Percentiles rank a stretch among this genome's conserved stretches.
Evolutionary conservation across 2,329 filamentous ascomycete species (phyloP).

Genomic region (Ophiostoma tasmaniense): DNA sequence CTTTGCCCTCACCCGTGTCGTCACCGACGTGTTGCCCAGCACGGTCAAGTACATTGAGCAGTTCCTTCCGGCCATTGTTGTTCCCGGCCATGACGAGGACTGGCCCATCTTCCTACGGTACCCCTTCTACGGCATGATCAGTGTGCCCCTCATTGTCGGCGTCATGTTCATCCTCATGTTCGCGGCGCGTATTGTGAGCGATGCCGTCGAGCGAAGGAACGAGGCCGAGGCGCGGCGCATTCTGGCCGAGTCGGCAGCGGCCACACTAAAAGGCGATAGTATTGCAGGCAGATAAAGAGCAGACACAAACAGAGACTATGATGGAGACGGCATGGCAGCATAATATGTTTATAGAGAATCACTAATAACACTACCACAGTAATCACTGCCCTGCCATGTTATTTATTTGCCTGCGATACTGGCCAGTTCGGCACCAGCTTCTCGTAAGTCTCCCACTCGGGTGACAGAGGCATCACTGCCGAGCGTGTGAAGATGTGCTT

Average conservation of each 20-base stretch:
- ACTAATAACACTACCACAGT: not conserved
- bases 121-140: slow-evolving; percentile 13
- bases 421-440: not conserved
- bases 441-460: slow-evolving; percentile 22
- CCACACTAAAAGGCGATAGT: not conserved
- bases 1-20: not conserved
- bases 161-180: slow-evolving; percentile 9
- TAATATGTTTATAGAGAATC: not conserved
- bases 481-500: slow-evolving; percentile 39
- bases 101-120: slow-evolving; percentile 2
- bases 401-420: not conserved
- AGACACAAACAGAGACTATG: not conserved
- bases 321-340: not conserved
- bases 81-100: not conserved
- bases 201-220: not conserved
- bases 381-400: not conserved
- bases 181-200: not conserved
- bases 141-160: not conserved
- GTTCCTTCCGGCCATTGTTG: slow-evolving; percentile 8
- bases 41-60: not conserved
- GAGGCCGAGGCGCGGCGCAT: slow-evolving; percentile 2
- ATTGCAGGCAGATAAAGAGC: too few species aligned
- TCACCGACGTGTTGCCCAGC: not conserved
- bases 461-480: slow-evolving; percentile 38
- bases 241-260: not conserved